phyloP scores from a whole-genome alignment of 2,329 filamentous ascomycete species.

The Coleophoma cylindrospora region DNA sequence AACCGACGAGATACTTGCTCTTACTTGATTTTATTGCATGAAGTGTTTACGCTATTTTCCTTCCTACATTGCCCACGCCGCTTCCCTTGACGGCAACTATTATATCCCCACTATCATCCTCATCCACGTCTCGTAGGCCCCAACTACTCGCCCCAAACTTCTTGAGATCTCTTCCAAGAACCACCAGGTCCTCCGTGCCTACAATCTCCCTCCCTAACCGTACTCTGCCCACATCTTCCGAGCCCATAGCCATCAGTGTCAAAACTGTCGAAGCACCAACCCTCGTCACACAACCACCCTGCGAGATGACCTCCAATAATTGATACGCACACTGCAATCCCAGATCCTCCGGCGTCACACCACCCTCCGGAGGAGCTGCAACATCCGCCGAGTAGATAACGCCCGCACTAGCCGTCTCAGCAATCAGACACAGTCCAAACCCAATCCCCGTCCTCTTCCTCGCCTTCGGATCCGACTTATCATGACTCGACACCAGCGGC shows the following conservation, averaged over 20 bases:
- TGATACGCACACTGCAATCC: constrained; percentile 86
- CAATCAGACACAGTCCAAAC: constrained; percentile 85
- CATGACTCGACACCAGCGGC: constrained; percentile 47
- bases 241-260: constrained; percentile 95
- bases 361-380: constrained; percentile 68
- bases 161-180: constrained; percentile 76
- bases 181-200: constrained; percentile 74
- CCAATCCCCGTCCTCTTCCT: constrained; percentile 76
- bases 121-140: constrained; percentile 75
- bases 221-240: constrained; percentile 87
- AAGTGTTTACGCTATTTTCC: constrained; percentile 65
- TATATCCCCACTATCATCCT: constrained; percentile 60
- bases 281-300: constrained; percentile 75
- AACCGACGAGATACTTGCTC: neutral
- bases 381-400: constrained; percentile 87
- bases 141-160: constrained; percentile 88
- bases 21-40: neutral
- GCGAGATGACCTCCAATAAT: constrained; percentile 74
- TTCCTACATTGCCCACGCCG: constrained; percentile 90
- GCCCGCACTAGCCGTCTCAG: constrained; percentile 78
- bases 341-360: constrained; percentile 83
- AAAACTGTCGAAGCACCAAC: constrained; percentile 71
- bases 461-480: constrained; percentile 48
- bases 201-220: constrained; percentile 77
- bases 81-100: constrained; percentile 87